Evolutionary conservation across 2,329 filamentous ascomycete species (phyloP), one percentile per base, ranked within the genome.

Genomic region (Helotiales sp.): DNA sequence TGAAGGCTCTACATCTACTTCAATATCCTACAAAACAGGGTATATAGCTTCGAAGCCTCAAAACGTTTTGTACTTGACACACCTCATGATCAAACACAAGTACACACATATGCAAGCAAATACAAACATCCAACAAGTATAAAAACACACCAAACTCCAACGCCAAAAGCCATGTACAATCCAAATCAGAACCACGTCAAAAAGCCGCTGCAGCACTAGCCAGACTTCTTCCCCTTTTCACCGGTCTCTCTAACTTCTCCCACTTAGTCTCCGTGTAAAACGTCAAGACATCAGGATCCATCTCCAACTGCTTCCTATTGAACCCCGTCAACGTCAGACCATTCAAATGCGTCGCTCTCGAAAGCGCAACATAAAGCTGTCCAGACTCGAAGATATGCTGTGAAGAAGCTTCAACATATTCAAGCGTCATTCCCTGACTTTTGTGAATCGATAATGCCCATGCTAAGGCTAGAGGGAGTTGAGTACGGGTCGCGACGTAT

Each of bases 391-490:
- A 70, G 7, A 69, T 63, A 57, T 67, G 57, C 1, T 59, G 48
- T 4, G 58, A 59, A 2, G 62, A 66, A 2, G 69, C 67, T 42
- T 67, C 63, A 3, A 69, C 64, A 52, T 62, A 58, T 4, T 68
- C 51, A 2, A 70, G 51, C 0, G 93, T 97, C 74, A 97, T 93
- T 1, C 93, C 93, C 71, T 97, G 93, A 0, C 93, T 93, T 74
- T 98, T 98, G 79, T 99, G 93, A 56, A 99, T 98, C 1, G 91
- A 96, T 30, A 98, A 76, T 1, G 95, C 93, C 93, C 93, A 98
- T 0, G 93, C 93, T 22, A 98, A 79, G 55, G 96, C 96, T 49
- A 98, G 80, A 0, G 95, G 95, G 6, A 84, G 74, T 59, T 84
- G 81, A 5, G 64, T 67, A 25, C 72, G 48, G 19, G 57, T 63